A percentile compares a stretch with the other conserved stretches of the same genome.
Conservation (phyloP, 2,329 filamentous ascomycete genomes). For the Xylogone sp. region DNA sequence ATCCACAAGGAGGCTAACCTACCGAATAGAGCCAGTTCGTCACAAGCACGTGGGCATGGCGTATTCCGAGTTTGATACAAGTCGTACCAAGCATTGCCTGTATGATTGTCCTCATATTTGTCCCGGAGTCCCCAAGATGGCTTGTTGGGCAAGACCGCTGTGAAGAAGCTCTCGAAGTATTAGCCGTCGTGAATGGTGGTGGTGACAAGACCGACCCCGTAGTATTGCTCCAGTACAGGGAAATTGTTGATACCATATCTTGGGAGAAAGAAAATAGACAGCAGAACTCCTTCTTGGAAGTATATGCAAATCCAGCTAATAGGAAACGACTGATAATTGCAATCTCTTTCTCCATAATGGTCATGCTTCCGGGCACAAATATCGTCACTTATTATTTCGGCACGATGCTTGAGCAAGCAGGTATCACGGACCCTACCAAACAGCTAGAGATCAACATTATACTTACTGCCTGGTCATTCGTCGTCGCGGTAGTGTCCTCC, state of each 20-base stretch:
- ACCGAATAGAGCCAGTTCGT: slow-evolving; percentile 4
- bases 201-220: slow-evolving; percentile 37
- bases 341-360: slow-evolving; percentile 5
- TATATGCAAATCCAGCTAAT: slow-evolving; percentile 16
- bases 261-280: slow-evolving; percentile 38
- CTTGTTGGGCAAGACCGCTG: slow-evolving; percentile 92
- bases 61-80: slow-evolving; percentile 41
- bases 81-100: slow-evolving; percentile 6
- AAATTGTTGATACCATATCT: slow-evolving; percentile 31
- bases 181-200: slow-evolving; percentile 56
- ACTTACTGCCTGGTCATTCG: slow-evolving; percentile 26
- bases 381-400: slow-evolving; percentile 33
- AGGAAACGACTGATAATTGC: slow-evolving; percentile 10
- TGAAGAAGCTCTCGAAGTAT: slow-evolving; percentile 92
- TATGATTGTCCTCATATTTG: slow-evolving; percentile 47
- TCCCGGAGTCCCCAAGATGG: slow-evolving; percentile 96
- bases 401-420: slow-evolving; percentile 21
- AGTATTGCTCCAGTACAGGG: slow-evolving; percentile 31
- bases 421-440: slow-evolving; percentile 12
- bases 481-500: slow-evolving; percentile 14
- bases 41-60: slow-evolving; percentile 31
- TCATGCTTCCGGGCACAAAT: slow-evolving; percentile 9
- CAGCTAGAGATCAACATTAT: slow-evolving; percentile 26
- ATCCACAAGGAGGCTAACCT: background rate
- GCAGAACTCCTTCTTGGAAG: slow-evolving; percentile 34